Conservation (phyloP, 148 eudicot species). For the Bassia scoparia region DNA sequence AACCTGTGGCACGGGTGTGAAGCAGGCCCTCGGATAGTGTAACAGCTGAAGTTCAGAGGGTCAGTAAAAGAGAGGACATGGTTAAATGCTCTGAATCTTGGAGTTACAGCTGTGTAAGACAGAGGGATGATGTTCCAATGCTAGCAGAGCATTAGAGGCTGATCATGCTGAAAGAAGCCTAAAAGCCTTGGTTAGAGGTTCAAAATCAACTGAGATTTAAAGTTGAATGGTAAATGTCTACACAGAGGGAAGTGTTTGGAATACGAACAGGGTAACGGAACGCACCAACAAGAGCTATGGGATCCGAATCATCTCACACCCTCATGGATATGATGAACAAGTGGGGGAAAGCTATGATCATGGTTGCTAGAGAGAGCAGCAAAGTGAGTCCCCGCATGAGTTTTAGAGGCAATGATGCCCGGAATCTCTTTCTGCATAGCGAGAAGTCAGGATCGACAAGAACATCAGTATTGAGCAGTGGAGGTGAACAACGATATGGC, state of each 20-base stretch:
- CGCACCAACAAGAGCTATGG: constrained; percentile 15
- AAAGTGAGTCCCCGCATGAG: constrained; percentile 28
- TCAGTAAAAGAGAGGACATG: no score
- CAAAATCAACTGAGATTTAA: constrained; percentile 16
- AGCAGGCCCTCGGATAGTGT: no score
- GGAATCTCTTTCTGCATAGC: constrained; percentile 36
- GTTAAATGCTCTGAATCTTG: no score
- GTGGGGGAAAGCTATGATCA: constrained; percentile 31
- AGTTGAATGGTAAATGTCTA: constrained; percentile 21
- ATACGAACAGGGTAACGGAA: constrained; percentile 28
- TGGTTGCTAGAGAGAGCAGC: constrained; percentile 32
- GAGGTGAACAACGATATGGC: constrained; percentile 32
- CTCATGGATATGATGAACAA: constrained; percentile 22
- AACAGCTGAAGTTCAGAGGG: no score
- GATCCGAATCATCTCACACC: constrained; percentile 23
- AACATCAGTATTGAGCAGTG: constrained; percentile 30
- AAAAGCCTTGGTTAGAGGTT: background rate
- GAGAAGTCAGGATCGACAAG: constrained; percentile 34
- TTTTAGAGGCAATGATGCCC: constrained; percentile 26
- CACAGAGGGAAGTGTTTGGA: constrained; percentile 24
- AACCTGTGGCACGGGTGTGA: no score
- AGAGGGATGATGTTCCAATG: no score
- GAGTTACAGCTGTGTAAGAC: no score
- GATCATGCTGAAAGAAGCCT: background rate
- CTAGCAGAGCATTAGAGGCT: no score